Conservation (phyloP, 192 early-diverging fungal species). For the Cetraspora pellucida region DNA sequence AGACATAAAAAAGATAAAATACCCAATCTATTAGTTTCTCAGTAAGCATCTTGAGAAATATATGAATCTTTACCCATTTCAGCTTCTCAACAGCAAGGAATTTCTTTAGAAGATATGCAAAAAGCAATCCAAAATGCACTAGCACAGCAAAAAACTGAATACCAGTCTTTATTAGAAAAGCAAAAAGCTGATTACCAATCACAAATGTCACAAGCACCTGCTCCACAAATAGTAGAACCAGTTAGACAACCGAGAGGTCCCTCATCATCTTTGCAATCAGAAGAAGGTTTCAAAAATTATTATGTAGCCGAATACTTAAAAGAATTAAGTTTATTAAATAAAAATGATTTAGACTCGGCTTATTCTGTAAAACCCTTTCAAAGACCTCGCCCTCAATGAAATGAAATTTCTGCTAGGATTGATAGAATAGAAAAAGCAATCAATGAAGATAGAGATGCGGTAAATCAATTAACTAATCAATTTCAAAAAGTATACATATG, state of each 20-base stretch:
- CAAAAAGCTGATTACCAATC: background rate
- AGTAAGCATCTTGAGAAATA: no score
- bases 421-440: background rate
- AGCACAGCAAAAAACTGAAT: background rate
- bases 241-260: background rate
- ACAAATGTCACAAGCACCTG: background rate
- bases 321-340: background rate
- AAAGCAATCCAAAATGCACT: background rate
- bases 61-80: no score
- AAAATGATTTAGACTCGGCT: background rate
- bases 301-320: no score
- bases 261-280: background rate
- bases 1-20: background rate
- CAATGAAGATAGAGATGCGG: background rate
- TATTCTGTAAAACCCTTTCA: background rate
- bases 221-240: background rate
- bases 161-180: constrained; percentile 5
- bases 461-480: background rate
- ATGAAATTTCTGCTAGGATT: background rate
- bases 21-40: background rate
- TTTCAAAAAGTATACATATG: background rate
- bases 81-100: background rate
- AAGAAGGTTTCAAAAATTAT: background rate
- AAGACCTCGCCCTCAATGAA: background rate
- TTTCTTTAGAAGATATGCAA: background rate